Percentiles rank a stretch among this genome's conserved stretches.
These are phyloP conservation scores for Fraxinus angustifolia DNA, from an alignment of 305 asterid genomes.

Conservation along the genomic window DNA sequence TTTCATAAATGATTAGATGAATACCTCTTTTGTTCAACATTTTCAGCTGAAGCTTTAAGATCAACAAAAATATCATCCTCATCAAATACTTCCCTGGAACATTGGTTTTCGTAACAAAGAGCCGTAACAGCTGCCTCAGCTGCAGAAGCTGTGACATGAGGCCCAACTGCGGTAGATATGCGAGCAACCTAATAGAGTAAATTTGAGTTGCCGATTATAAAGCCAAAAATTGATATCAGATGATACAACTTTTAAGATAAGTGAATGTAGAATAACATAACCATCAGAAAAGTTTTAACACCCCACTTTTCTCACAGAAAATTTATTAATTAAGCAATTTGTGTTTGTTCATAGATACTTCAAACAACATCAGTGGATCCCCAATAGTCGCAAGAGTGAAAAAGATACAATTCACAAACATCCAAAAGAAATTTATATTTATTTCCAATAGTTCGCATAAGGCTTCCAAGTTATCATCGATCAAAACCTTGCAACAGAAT, in stretches of 20 bases:
- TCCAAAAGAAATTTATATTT: not conserved
- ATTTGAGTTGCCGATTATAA: slow-evolving; percentile 6
- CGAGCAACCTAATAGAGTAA: slow-evolving; percentile 57
- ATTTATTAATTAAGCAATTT: not conserved
- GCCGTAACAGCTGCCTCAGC: slow-evolving; percentile 89
- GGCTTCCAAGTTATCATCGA: not conserved
- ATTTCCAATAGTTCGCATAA: not conserved
- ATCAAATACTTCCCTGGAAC: slow-evolving; percentile 74
- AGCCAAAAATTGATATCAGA: not conserved
- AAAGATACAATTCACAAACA: slow-evolving; percentile 9
- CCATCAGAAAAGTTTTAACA: not conserved
- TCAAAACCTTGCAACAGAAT: slow-evolving; percentile 11
- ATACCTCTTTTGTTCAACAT: slow-evolving; percentile 50
- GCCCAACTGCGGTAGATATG: slow-evolving; percentile 70
- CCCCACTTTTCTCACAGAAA: not conserved
- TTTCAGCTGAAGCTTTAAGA: slow-evolving; percentile 38
- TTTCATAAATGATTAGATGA: not conserved
- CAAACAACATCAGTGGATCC: not conserved
- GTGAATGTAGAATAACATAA: not conserved
- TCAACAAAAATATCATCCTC: slow-evolving; percentile 43
- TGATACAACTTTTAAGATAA: not conserved
- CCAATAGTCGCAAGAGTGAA: not conserved
- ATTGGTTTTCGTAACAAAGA: slow-evolving; percentile 84
- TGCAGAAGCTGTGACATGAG: slow-evolving; percentile 68
- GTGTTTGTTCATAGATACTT: not conserved